phyloP scores from a whole-genome alignment of 2,329 filamentous ascomycete species.

The Cercospora nicotianae region DNA sequence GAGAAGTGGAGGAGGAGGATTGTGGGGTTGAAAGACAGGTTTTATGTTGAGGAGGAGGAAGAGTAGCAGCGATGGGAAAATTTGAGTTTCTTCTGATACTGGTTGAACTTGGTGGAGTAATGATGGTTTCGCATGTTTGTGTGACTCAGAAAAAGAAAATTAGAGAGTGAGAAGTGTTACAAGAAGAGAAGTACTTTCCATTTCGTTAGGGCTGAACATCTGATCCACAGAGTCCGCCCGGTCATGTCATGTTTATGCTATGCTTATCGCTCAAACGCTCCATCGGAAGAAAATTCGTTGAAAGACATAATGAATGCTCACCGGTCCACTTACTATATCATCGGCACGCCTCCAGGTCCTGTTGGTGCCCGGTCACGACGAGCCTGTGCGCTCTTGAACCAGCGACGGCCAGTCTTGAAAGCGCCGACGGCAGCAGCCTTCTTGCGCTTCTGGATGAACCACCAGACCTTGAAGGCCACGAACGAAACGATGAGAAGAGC shows the following conservation, averaged over 20 bases:
- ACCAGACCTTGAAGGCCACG: conserved; percentile 14
- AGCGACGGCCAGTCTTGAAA: not conserved
- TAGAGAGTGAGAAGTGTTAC: not conserved
- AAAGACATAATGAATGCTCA: not conserved
- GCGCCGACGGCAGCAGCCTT: not conserved
- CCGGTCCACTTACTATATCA: not conserved
- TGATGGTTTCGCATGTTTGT: not conserved
- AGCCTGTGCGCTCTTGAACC: not conserved
- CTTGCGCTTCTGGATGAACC: conserved; percentile 8
- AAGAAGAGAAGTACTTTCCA: not conserved
- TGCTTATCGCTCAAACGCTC: not conserved
- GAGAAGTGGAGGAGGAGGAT: not conserved
- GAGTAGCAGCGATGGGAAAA: not conserved
- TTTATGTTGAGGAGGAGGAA: not conserved
- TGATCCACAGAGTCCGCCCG: not conserved
- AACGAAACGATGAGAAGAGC: conserved; percentile 8
- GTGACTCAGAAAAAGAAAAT: not conserved
- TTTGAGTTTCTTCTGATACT: not conserved
- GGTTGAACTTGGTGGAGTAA: not conserved
- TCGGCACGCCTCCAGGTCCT: not conserved
- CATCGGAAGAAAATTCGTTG: not conserved
- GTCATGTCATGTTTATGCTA: not conserved
- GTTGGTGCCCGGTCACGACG: not conserved
- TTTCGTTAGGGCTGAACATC: not conserved
- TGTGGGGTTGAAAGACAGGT: not conserved